Evolutionary conservation across 2,329 filamentous ascomycete species (phyloP).

Genomic region (Claviceps sp.): DNA sequence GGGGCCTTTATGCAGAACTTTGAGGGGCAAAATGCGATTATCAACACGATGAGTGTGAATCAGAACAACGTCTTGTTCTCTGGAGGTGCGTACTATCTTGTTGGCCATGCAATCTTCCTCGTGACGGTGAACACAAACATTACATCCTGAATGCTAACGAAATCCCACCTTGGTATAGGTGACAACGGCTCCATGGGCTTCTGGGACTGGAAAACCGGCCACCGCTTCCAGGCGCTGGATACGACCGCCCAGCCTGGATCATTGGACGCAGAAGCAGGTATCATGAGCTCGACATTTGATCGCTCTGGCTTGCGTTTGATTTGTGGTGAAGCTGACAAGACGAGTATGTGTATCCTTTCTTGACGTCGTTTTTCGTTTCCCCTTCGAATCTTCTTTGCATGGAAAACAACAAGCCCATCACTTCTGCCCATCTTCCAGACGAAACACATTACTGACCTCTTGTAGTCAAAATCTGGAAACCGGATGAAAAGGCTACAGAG

Average conservation of each 20-base stretch:
- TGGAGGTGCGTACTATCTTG: slow-evolving; percentile 38
- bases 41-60: slow-evolving; percentile 88
- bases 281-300: slow-evolving; percentile 92
- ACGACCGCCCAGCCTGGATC: slow-evolving; percentile 90
- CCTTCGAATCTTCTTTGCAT: neutral
- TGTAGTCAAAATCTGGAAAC: slow-evolving; percentile 90
- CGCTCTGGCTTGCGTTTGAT: slow-evolving; percentile 79
- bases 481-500: slow-evolving; percentile 78
- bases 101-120: neutral
- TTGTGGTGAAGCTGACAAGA: slow-evolving; percentile 93
- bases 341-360: slow-evolving; percentile 38
- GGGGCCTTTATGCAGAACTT: slow-evolving; percentile 99
- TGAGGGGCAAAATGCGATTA: slow-evolving; percentile 88
- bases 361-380: too few relatives aligned
- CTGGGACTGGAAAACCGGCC: slow-evolving; percentile 97
- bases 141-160: neutral
- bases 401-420: too few relatives aligned
- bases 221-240: slow-evolving; percentile 80
- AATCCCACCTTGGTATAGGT: slow-evolving; percentile 19
- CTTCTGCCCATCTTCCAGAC: neutral
- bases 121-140: neutral
- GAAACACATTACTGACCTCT: slow-evolving; percentile 31
- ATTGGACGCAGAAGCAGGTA: slow-evolving; percentile 82
- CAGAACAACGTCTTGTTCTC: slow-evolving; percentile 92
- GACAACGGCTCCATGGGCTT: slow-evolving; percentile 96